Conservation (phyloP, 2,329 filamentous ascomycete species). For the Nemania diffusa region DNA sequence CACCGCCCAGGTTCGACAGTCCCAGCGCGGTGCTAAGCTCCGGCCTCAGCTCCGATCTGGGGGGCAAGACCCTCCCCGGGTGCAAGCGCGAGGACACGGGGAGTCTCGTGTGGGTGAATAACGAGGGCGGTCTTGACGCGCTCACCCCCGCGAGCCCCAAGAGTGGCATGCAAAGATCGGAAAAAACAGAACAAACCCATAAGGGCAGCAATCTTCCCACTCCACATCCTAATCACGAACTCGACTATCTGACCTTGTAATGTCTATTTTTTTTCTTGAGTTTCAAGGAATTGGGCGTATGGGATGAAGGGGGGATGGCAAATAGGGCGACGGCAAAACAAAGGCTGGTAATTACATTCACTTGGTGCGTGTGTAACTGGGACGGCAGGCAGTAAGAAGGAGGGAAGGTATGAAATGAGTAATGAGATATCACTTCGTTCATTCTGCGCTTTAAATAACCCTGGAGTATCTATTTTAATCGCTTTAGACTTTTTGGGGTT, state of each 20-base stretch:
- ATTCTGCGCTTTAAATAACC: background rate
- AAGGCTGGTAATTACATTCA: background rate
- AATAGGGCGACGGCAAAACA: background rate
- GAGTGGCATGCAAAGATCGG: slow-evolving; percentile 1
- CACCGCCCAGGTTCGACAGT: background rate
- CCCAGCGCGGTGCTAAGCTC: background rate
- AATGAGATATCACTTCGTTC: background rate
- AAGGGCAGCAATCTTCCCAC: background rate
- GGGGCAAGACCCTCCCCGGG: background rate
- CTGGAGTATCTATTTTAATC: background rate
- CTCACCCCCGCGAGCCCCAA: slow-evolving; percentile 12
- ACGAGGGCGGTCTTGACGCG: slow-evolving; percentile 1
- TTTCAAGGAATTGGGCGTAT: background rate
- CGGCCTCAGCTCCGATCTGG: background rate
- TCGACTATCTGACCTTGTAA: slow-evolving; percentile 37
- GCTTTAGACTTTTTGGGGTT: background rate
- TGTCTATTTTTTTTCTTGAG: background rate
- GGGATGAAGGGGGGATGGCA: too few relatives aligned
- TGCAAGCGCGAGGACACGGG: slow-evolving; percentile 26
- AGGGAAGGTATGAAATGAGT: slow-evolving; percentile 4
- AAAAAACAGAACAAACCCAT: background rate
- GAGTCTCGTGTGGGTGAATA: slow-evolving; percentile 24
- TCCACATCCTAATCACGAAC: slow-evolving; percentile 30
- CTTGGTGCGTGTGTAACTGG: slow-evolving; percentile 2
- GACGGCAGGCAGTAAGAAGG: background rate